Evolutionary conservation across 1,284 basidiomycete genomes (phyloP).

Genomic region (Waitea zeae): DNA sequence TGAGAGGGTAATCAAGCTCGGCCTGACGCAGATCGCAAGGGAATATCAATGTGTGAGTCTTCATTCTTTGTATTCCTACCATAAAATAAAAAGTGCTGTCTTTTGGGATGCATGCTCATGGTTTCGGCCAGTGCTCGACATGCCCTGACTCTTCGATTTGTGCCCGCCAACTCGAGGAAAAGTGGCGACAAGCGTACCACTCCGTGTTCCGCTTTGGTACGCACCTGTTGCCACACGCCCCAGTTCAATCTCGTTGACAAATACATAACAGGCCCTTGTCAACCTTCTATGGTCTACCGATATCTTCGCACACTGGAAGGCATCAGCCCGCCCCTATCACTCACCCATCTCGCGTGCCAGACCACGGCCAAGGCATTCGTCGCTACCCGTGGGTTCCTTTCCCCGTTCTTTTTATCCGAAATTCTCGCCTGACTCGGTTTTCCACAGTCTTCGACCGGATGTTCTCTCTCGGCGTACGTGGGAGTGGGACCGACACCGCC

Average conservation of each 20-base stretch:
- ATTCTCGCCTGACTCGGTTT: slow-evolving; percentile 2
- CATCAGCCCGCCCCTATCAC: slow-evolving; percentile 60
- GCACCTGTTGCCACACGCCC: slow-evolving; percentile 10
- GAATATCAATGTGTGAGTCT: slow-evolving; percentile 80
- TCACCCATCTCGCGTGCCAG: slow-evolving; percentile 78
- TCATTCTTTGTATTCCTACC: slow-evolving; percentile 2
- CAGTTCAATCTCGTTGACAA: slow-evolving; percentile 5
- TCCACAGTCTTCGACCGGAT: slow-evolving; percentile 74
- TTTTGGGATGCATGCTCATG: not conserved
- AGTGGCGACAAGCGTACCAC: slow-evolving; percentile 80
- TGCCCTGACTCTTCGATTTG: slow-evolving; percentile 73
- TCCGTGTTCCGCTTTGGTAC: slow-evolving; percentile 76
- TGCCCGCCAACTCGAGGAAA: slow-evolving; percentile 81
- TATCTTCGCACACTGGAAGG: slow-evolving; percentile 72
- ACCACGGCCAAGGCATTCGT: slow-evolving; percentile 75
- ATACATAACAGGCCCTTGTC: slow-evolving; percentile 37
- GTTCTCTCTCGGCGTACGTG: slow-evolving; percentile 71
- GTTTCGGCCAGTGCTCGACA: slow-evolving; percentile 40
- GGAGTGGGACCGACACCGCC: slow-evolving; percentile 42
- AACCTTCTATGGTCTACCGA: slow-evolving; percentile 81
- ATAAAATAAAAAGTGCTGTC: not conserved
- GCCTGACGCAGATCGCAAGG: slow-evolving; percentile 69
- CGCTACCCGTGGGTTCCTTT: slow-evolving; percentile 46
- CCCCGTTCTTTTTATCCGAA: not conserved
- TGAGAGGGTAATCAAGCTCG: slow-evolving; percentile 84